phyloP scores from a whole-genome alignment of 2,329 filamentous ascomycete genomes.

The Trichophyton simii region DNA sequence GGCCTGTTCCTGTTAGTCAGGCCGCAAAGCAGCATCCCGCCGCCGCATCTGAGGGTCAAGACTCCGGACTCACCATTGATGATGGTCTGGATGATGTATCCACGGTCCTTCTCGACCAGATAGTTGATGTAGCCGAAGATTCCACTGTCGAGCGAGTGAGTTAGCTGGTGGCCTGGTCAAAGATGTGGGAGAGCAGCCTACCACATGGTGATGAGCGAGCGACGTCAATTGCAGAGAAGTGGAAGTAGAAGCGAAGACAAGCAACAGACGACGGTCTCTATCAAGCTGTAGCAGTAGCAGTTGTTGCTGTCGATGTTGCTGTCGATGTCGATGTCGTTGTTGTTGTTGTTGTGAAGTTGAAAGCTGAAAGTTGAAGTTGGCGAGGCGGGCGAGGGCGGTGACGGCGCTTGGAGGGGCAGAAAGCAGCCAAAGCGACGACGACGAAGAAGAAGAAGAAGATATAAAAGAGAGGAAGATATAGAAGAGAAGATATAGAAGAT shows the following conservation, averaged over 20 bases:
- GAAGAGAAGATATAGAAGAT: neutral
- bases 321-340: neutral
- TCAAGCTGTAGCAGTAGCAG: neutral
- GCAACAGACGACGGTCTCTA: neutral
- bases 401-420: neutral
- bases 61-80: conserved; percentile 63
- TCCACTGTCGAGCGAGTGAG: conserved; percentile 44
- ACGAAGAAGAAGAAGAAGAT: neutral
- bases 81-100: conserved; percentile 88
- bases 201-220: conserved; percentile 11
- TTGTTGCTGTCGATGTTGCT: neutral
- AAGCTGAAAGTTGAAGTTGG: neutral
- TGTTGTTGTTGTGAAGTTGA: neutral
- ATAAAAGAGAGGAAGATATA: neutral
- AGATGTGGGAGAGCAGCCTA: neutral
- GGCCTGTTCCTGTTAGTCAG: conserved; percentile 44
- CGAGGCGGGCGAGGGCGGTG: neutral
- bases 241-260: neutral
- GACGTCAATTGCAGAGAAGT: neutral
- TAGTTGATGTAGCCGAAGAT: conserved; percentile 99
- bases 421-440: neutral
- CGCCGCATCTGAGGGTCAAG: no score
- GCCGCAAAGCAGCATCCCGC: neutral
- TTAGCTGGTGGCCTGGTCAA: neutral
- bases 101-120: conserved; percentile 95